Conservation (phyloP, 805 yeast species). For the Grigorovia humatica region DNA sequence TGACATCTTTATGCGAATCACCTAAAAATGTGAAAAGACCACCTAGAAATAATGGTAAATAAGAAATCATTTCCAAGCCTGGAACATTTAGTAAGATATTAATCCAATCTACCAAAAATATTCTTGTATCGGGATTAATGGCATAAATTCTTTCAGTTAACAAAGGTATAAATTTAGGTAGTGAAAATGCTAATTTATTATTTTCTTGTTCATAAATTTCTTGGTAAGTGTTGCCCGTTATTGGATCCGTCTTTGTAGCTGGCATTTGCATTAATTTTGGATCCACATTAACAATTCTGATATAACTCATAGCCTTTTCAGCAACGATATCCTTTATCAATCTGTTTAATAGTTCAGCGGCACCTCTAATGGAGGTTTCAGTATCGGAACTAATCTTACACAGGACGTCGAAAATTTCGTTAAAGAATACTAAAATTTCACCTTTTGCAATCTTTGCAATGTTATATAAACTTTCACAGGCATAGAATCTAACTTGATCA, state of each 20-base stretch:
- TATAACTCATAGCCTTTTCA: constrained; percentile 84
- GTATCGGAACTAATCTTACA: constrained; percentile 85
- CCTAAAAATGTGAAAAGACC: constrained; percentile 68
- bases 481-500: constrained; percentile 92
- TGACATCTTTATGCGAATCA: constrained; percentile 76
- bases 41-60: constrained; percentile 79
- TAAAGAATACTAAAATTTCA: constrained; percentile 81
- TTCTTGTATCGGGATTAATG: constrained; percentile 83
- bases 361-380: constrained; percentile 85
- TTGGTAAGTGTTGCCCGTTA: constrained; percentile 48
- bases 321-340: constrained; percentile 89
- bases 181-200: constrained; percentile 50
- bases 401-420: constrained; percentile 87
- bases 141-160: constrained; percentile 84
- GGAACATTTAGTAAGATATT: constrained; percentile 89
- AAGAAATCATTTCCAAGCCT: constrained; percentile 76
- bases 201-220: constrained; percentile 45
- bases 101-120: constrained; percentile 89
- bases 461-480: constrained; percentile 91
- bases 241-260: constrained; percentile 38
- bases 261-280: constrained; percentile 33
- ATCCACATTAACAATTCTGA: constrained; percentile 53
- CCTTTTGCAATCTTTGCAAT: constrained; percentile 96
- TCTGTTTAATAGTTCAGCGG: constrained; percentile 86
- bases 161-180: constrained; percentile 84